Conservation (phyloP, 2,329 filamentous ascomycete genomes). For the Ambrosiella xylebori region DNA sequence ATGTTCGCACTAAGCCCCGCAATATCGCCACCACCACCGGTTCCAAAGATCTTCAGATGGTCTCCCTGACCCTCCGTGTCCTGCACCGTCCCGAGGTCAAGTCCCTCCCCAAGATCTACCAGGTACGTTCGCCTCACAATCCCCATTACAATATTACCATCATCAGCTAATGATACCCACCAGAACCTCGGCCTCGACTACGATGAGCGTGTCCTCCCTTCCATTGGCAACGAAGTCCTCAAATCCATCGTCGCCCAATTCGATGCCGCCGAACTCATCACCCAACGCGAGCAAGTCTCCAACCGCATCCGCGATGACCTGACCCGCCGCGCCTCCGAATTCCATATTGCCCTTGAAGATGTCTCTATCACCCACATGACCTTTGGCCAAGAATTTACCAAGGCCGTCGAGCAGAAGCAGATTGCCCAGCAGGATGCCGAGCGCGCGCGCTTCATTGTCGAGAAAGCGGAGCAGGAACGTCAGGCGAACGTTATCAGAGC, state of each 20-base stretch:
- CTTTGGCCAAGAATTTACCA: conserved; percentile 96
- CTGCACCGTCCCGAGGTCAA: conserved; percentile 87
- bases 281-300: conserved; percentile 90
- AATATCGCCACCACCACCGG: conserved; percentile 97
- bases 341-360: conserved; percentile 98
- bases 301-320: conserved; percentile 88
- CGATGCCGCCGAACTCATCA: conserved; percentile 96
- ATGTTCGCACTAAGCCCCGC: conserved; percentile 91
- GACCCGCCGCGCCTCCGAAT: conserved; percentile 80
- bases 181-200: conserved; percentile 96
- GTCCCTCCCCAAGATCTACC: conserved; percentile 91
- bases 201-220: conserved; percentile 93
- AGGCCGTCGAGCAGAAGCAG: conserved; percentile 98
- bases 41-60: conserved; percentile 99
- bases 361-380: conserved; percentile 99
- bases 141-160: background rate
- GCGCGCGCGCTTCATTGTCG: conserved; percentile 91
- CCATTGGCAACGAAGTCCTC: conserved; percentile 97
- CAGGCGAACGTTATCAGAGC: conserved; percentile 97
- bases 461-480: conserved; percentile 95
- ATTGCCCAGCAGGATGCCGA: conserved; percentile 98
- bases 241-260: conserved; percentile 98
- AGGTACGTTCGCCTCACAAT: conserved; percentile 37
- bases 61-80: conserved; percentile 90
- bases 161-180: conserved; percentile 8